Base-by-base conservation (phyloP, 2,329 filamentous ascomycete species). In the Colletotrichum phormii region DNA sequence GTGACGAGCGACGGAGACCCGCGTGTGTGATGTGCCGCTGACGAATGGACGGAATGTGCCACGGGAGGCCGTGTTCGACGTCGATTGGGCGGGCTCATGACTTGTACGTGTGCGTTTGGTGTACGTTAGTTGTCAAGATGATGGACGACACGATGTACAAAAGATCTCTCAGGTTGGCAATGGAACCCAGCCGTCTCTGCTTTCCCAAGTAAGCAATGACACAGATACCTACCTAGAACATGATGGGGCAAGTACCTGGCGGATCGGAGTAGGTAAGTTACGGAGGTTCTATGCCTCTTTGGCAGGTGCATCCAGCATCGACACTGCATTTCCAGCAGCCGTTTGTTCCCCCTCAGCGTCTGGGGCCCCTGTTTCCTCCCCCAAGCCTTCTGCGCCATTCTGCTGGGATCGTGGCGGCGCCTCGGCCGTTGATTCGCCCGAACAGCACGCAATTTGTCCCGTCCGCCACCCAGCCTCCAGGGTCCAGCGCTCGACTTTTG, bases 371-470 rank as follows among this genome's bases (percentile, higher is more conserved):
- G 61, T 64, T 13, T 13, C 15, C 33, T 15, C 29, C 31, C 31
- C 42, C 15, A 51, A 29, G 59, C 49, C 46, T 53, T n/a, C 46
- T 6, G 46, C 46, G 60, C 46, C 71, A 57, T n/a, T 33, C 11
- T 18, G 18, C 57, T 62, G 62, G 61, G 68, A 63, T 74, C 70
- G 72, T 74, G 72, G 72, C 58, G 55, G 49, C 70, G 65, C 61
- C 64, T 62, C 64, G 64, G 60, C 54, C 46, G 65, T 57, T 74
- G 72, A 74, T 74, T 74, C 70, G 72, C 64, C 72, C 64, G 64
- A 57, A 37, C 60, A 62, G 61, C 66, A 64, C 69, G 55, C 63
- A 67, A 71, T 64, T 64, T 51, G 29, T 72, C 61, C 60, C 60
- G 64, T 54, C 42, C 33, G 66, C 59, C 59, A 33, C 66, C n/a